Percentiles rank a stretch among this genome's conserved stretches.
Conservation (phyloP, 2,329 filamentous ascomycete species). For the Aspergillaceae sp. region DNA sequence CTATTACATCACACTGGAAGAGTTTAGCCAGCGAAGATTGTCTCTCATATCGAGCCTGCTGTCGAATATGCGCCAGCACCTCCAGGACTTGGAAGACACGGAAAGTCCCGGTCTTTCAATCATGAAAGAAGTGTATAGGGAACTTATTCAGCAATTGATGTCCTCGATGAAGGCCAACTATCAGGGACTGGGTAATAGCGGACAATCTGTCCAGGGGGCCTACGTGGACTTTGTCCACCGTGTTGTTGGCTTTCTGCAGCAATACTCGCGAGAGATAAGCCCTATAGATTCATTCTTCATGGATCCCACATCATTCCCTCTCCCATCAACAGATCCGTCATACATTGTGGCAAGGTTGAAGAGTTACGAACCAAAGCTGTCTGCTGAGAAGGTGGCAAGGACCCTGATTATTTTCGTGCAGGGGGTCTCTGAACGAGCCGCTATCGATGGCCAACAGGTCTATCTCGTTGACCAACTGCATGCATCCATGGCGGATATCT, state of each 20-base stretch:
- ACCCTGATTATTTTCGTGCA: slow-evolving; percentile 52
- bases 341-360: slow-evolving; percentile 56
- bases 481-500: slow-evolving; percentile 39
- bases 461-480: slow-evolving; percentile 49
- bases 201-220: slow-evolving; percentile 35
- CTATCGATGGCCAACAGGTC: slow-evolving; percentile 48
- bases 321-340: slow-evolving; percentile 51
- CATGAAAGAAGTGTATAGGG: slow-evolving; percentile 38
- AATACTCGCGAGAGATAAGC: slow-evolving; percentile 49
- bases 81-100: slow-evolving; percentile 30
- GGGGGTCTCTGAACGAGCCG: slow-evolving; percentile 50
- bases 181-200: slow-evolving; percentile 40
- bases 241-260: slow-evolving; percentile 52
- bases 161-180: slow-evolving; percentile 54
- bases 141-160: slow-evolving; percentile 51
- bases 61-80: slow-evolving; percentile 50
- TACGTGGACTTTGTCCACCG: slow-evolving; percentile 56
- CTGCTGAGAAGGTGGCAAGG: slow-evolving; percentile 42
- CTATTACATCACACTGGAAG: slow-evolving; percentile 43
- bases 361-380: slow-evolving; percentile 49
- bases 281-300: slow-evolving; percentile 53
- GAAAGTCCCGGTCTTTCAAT: slow-evolving; percentile 27
- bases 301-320: slow-evolving; percentile 51
- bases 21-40: slow-evolving; percentile 48
- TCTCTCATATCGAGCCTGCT: slow-evolving; percentile 49